These are phyloP conservation scores for Neolentinus lepideus DNA, from an alignment of 1,284 basidiomycete species.

Conservation along the genomic window DNA sequence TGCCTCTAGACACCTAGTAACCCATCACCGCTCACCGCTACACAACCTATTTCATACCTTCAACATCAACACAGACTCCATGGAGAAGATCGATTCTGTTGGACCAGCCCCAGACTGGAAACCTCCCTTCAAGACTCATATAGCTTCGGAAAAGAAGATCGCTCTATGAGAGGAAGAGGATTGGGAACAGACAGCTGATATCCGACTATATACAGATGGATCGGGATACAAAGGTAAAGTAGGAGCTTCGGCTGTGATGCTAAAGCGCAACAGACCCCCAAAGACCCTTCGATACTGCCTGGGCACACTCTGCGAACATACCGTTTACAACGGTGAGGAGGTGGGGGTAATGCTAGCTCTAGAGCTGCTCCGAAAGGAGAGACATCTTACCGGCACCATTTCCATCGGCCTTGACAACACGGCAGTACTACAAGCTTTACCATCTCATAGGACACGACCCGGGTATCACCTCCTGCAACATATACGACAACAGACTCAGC, in stretches of 20 bases:
- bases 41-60: conserved; percentile 16
- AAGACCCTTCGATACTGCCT: conserved; percentile 9
- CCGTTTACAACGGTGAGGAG: conserved; percentile 20
- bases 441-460: not conserved
- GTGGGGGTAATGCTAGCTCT: conserved; percentile 15
- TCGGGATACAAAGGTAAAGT: conserved; percentile 14
- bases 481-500: not conserved
- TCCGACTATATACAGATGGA: conserved; percentile 13
- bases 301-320: conserved; percentile 14
- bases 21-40: conserved; percentile 11
- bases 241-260: conserved; percentile 23
- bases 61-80: conserved; percentile 3
- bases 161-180: conserved; percentile 7
- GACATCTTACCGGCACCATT: not conserved
- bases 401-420: not conserved
- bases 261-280: conserved; percentile 1
- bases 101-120: conserved; percentile 8
- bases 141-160: conserved; percentile 5
- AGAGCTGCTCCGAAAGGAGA: conserved; percentile 7
- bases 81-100: conserved; percentile 12
- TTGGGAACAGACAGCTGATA: not conserved
- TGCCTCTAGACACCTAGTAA: conserved; percentile 8
- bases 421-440: not conserved
- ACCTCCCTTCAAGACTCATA: conserved; percentile 3
- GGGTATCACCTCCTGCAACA: not conserved